Evolutionary conservation across 352 stramenopile species (phyloP).

Genomic region (Pythium volutum): DNA sequence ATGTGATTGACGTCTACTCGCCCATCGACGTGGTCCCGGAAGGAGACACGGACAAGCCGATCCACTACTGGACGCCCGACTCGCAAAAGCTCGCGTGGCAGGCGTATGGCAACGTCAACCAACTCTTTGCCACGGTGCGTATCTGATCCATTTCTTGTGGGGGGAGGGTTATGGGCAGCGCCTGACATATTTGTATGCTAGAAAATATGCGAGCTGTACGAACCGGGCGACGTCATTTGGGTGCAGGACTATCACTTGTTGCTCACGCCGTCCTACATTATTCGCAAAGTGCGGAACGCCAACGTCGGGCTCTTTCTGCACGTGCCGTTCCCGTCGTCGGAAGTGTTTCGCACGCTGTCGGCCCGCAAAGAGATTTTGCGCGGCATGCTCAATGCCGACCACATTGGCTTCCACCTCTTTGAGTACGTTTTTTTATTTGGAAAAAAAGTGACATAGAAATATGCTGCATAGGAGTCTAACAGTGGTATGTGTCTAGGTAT

Average conservation of each 20-base stretch:
- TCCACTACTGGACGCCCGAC: conserved; percentile 62
- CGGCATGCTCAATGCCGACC: conserved; percentile 89
- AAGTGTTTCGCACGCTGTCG: conserved; percentile 97
- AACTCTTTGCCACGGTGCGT: conserved; percentile 77
- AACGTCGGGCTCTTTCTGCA: conserved; percentile 98
- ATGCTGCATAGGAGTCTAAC: too few relatives aligned
- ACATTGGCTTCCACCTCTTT: conserved; percentile 93
- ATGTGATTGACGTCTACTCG: conserved; percentile 91
- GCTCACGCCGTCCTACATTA: conserved; percentile 95
- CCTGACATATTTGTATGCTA: conserved; percentile 26
- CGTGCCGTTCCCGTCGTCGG: conserved; percentile 97
- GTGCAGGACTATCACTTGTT: conserved; percentile 98
- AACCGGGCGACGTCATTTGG: conserved; percentile 92
- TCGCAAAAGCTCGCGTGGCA: conserved; percentile 83
- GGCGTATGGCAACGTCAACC: conserved; percentile 94
- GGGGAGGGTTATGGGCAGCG: too few relatives aligned
- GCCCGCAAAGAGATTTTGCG: conserved; percentile 89
- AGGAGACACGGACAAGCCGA: conserved; percentile 26
- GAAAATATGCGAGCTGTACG: conserved; percentile 75
- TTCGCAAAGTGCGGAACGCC: conserved; percentile 75
- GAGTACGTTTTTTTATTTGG: conserved; percentile 55
- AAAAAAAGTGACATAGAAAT: too few relatives aligned
- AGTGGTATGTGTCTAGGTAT: too few relatives aligned
- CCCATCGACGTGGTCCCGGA: conserved; percentile 62
- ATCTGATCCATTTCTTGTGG: too few relatives aligned